phyloP scores from a whole-genome alignment of 176 grass and related monocot species.

The Raddia guianensis region DNA sequence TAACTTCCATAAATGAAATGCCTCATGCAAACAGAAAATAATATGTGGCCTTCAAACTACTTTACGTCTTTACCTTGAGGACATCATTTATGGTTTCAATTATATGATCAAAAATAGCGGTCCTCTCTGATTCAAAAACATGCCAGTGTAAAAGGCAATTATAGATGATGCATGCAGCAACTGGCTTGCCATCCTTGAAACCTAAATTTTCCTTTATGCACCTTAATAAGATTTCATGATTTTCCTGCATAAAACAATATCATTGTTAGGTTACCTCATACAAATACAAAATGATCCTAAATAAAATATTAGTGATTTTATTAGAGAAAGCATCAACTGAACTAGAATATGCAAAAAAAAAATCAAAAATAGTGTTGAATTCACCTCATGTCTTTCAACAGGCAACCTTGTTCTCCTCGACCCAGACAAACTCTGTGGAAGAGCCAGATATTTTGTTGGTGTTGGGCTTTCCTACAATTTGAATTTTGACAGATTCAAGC shows the following conservation, averaged over 20 bases:
- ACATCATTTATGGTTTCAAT: conserved; percentile 92
- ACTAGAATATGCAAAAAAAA: not conserved
- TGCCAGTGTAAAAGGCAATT: conserved; percentile 85
- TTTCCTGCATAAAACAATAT: conserved; percentile 64
- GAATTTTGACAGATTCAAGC: conserved; percentile 1
- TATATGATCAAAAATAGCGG: conserved; percentile 93
- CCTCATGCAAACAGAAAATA: conserved; percentile 31
- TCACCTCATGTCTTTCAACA: conserved; percentile 87
- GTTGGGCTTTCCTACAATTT: conserved; percentile 73
- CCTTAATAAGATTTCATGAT: conserved; percentile 81
- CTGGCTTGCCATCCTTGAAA: conserved; percentile 85
- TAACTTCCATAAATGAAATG: conserved; percentile 14
- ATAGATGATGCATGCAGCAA: conserved; percentile 89
- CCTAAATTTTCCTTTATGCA: conserved; percentile 94
- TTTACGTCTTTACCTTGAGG: conserved; percentile 87
- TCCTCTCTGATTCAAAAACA: conserved; percentile 88
- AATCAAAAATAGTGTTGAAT: conserved; percentile 17
- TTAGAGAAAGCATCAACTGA: conserved; percentile 20
- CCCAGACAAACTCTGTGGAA: conserved; percentile 59
- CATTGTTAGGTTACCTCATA: conserved; percentile 32
- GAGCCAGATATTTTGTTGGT: conserved; percentile 65
- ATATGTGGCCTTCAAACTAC: not conserved
- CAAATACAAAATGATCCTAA: conserved; percentile 7
- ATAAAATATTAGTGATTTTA: conserved; percentile 23
- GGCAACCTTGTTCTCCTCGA: conserved; percentile 62